Evolutionary conservation across 768 basidiomycete species (phyloP).

Genomic region (Tylopilus subfusipes): DNA sequence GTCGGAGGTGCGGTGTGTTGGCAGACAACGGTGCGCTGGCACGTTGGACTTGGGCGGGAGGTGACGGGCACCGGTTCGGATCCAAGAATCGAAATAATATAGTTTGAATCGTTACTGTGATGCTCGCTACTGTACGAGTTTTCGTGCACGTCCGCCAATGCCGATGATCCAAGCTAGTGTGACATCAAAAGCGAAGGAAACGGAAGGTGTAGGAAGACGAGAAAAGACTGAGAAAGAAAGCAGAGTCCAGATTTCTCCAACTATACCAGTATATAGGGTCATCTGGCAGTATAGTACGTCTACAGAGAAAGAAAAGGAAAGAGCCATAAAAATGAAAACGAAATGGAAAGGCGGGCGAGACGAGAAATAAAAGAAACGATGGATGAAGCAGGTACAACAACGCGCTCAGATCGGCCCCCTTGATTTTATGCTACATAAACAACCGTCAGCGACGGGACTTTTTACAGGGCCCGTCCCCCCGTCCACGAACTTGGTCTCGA

Average conservation of each 20-base stretch:
- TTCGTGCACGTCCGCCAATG: neutral
- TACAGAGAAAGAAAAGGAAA: neutral
- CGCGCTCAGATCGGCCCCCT: slow-evolving; percentile 11
- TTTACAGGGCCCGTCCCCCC: slow-evolving; percentile 20
- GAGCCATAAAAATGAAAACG: neutral
- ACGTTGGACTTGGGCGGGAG: no score
- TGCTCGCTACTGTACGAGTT: neutral
- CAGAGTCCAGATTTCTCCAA: no score
- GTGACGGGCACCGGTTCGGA: neutral
- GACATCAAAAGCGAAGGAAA: no score
- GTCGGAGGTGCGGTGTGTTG: neutral
- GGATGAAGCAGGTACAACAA: slow-evolving; percentile 27
- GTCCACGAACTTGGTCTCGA: slow-evolving; percentile 16
- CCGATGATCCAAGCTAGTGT: neutral
- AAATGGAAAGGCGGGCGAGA: neutral
- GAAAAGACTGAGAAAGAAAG: no score
- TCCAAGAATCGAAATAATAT: neutral
- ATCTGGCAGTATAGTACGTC: neutral
- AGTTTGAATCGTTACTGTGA: no score
- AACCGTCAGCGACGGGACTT: no score
- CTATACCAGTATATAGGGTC: neutral
- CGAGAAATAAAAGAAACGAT: neutral
- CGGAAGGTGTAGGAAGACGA: no score
- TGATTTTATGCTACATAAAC: slow-evolving; percentile 18
- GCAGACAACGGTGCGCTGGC: neutral